Conservation (phyloP, 495 filamentous ascomycete genomes). For the Aspergillus diversus region DNA sequence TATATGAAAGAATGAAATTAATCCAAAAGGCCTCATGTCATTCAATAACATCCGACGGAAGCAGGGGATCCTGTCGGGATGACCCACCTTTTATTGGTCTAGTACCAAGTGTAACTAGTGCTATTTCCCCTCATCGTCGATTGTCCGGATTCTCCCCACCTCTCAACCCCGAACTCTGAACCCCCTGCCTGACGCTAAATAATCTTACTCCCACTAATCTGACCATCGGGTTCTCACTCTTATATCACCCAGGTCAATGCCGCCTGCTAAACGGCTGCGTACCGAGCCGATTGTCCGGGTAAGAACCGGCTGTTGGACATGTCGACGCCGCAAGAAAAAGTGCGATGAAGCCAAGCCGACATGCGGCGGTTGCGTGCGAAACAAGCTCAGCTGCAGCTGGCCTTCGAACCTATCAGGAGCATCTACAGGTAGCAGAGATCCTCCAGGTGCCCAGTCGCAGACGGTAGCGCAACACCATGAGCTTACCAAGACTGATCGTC, state of each 20-base stretch:
- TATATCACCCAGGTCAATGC: conserved; percentile 30
- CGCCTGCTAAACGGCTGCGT: conserved; percentile 33
- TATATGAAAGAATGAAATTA: no score
- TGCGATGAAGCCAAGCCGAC: conserved; percentile 82
- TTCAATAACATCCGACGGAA: no score
- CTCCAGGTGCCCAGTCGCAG: not conserved
- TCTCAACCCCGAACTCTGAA: not conserved
- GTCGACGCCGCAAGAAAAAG: conserved; percentile 90
- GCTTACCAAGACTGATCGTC: not conserved
- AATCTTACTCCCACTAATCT: not conserved
- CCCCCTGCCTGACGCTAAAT: not conserved
- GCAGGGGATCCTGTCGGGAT: no score
- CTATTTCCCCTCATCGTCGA: no score
- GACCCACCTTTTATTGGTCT: no score
- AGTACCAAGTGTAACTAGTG: no score
- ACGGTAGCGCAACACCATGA: not conserved
- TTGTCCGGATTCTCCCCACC: not conserved
- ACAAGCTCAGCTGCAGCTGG: conserved; percentile 40
- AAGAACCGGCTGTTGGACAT: conserved; percentile 79
- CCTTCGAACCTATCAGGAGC: conserved; percentile 28
- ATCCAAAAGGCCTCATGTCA: no score
- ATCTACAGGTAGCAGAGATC: conserved; percentile 4
- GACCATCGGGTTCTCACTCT: not conserved
- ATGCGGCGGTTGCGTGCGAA: conserved; percentile 59
- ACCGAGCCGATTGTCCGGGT: conserved; percentile 41